Percentiles rank a stretch among this genome's conserved stretches.
These are phyloP conservation scores for Arthrobotrys megalospora DNA, from an alignment of 2,329 filamentous ascomycete species.

Conservation along the genomic window DNA sequence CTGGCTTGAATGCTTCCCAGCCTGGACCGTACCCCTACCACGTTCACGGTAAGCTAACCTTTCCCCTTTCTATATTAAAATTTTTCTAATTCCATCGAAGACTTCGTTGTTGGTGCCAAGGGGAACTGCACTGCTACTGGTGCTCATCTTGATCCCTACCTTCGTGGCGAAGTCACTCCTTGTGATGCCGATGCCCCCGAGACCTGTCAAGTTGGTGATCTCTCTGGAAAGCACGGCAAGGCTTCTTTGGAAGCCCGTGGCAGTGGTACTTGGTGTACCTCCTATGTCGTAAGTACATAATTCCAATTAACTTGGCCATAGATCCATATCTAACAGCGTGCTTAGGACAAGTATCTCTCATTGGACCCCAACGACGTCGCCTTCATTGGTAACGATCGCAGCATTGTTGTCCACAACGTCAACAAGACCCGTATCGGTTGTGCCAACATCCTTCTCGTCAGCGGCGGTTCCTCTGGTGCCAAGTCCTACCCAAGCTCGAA, in stretches of 20 bases:
- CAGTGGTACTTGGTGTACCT: constrained; percentile 34
- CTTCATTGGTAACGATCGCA: constrained; percentile 76
- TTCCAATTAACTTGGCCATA: neutral
- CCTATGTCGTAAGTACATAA: constrained; percentile 49
- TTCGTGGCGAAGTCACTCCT: constrained; percentile 74
- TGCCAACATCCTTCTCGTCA: constrained; percentile 73
- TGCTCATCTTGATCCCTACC: constrained; percentile 80
- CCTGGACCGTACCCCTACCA: constrained; percentile 57
- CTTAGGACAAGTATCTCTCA: constrained; percentile 73
- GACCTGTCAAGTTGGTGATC: constrained; percentile 82
- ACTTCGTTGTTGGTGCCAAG: constrained; percentile 28
- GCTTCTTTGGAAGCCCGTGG: constrained; percentile 38
- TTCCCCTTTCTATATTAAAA: neutral
- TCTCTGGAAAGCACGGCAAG: constrained; percentile 80
- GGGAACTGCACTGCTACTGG: constrained; percentile 79
- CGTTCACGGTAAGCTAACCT: constrained; percentile 41
- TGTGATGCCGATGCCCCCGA: constrained; percentile 74
- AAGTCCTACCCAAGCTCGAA: constrained; percentile 10
- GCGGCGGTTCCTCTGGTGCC: neutral
- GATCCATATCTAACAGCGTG: neutral
- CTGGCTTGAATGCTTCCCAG: constrained; percentile 21
- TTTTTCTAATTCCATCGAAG: constrained; percentile 26
- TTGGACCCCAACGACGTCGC: constrained; percentile 71
- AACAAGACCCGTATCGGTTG: constrained; percentile 75
- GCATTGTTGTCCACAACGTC: constrained; percentile 75